Percentiles rank a stretch among this genome's conserved stretches.
These are phyloP conservation scores for Eucommia ulmoides DNA, from an alignment of 257 asterid genomes.

Conservation along the genomic window DNA sequence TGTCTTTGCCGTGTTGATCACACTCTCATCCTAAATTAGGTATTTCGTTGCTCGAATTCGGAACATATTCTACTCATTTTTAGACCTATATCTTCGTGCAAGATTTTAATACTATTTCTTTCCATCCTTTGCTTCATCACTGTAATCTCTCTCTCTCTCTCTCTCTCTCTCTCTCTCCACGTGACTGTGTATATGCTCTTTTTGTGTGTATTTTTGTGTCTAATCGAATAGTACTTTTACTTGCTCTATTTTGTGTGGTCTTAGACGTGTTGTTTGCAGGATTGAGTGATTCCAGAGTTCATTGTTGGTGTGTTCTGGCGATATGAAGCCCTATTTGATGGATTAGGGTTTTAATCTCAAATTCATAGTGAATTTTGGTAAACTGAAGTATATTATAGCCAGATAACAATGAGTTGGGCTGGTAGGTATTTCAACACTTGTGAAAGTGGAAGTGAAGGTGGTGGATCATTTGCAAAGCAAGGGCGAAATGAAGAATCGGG, in stretches of 20 bases:
- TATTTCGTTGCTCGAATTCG: not conserved
- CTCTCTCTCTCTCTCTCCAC: too few relatives aligned
- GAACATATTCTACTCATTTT: not conserved
- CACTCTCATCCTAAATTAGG: too few relatives aligned
- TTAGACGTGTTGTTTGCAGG: not conserved
- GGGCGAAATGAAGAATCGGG: conserved; percentile 9
- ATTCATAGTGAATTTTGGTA: not conserved
- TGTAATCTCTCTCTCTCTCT: too few relatives aligned
- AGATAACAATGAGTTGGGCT: conserved; percentile 38
- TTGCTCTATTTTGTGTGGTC: too few relatives aligned
- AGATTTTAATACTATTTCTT: not conserved
- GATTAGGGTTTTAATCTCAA: not conserved
- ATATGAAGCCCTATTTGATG: not conserved
- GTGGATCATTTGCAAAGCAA: conserved; percentile 14
- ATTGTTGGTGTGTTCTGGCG: not conserved
- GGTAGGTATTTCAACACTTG: conserved; percentile 22
- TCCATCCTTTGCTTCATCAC: too few relatives aligned
- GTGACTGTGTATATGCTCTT: too few relatives aligned
- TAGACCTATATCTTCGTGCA: not conserved
- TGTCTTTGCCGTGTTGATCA: not conserved
- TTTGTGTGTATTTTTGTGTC: too few relatives aligned
- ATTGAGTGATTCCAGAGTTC: not conserved
- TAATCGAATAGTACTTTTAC: too few relatives aligned
- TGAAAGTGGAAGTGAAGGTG: conserved; percentile 17
- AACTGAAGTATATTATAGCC: not conserved